Evolutionary conservation across 1,139 yeast species (phyloP).

Genomic region (Geotrichum histeridarum): DNA sequence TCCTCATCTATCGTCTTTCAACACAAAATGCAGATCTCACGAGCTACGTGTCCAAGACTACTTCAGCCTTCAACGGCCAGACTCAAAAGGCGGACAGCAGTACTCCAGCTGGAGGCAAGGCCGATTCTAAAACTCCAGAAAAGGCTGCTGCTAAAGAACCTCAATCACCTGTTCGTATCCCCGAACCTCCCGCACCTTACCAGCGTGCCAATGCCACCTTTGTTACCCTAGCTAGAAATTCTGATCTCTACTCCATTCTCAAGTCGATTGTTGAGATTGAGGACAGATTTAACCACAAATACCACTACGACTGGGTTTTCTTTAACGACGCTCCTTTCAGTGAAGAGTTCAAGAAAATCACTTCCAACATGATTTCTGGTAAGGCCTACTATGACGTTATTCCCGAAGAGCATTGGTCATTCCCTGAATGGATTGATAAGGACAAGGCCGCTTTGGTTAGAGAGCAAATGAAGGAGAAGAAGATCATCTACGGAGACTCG

Average conservation of each 20-base stretch:
- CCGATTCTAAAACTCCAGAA: neutral
- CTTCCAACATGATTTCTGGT: constrained; percentile 53
- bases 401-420: constrained; percentile 70
- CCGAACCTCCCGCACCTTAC: constrained; percentile 16
- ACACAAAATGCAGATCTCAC: constrained; percentile 31
- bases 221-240: constrained; percentile 66
- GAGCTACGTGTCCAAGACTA: constrained; percentile 26
- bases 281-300: constrained; percentile 62
- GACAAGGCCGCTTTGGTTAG: constrained; percentile 55
- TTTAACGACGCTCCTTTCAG: constrained; percentile 60
- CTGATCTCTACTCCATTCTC: constrained; percentile 55
- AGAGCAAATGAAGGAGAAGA: constrained; percentile 44
- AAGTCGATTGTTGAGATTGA: constrained; percentile 62
- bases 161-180: constrained; percentile 11
- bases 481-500: constrained; percentile 61
- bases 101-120: constrained; percentile 5
- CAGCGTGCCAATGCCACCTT: constrained; percentile 57
- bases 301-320: constrained; percentile 74
- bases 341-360: constrained; percentile 46
- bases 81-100: constrained; percentile 4
- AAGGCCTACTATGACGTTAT: constrained; percentile 59
- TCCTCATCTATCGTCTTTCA: constrained; percentile 38
- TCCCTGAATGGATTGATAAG: constrained; percentile 64
- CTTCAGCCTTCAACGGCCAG: constrained; percentile 4
- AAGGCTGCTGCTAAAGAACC: constrained; percentile 2